Evolutionary conservation across 345 rosid genomes (phyloP).

Genomic region (Eucalyptus pauciflora): DNA sequence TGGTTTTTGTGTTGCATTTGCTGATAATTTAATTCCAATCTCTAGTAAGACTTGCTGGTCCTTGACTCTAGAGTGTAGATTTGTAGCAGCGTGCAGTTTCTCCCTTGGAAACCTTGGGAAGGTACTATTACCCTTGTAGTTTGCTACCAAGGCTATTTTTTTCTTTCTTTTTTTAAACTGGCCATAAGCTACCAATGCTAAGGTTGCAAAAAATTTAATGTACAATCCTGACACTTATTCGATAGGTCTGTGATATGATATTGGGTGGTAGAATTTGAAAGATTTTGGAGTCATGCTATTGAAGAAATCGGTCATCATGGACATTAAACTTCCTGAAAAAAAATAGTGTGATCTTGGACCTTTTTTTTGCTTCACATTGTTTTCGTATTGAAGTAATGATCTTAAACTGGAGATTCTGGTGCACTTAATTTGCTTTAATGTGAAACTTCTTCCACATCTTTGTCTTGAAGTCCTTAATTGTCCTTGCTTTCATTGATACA

Average conservation of each 20-base stretch:
- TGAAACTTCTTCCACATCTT: background rate
- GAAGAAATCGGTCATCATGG: background rate
- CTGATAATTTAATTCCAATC: background rate
- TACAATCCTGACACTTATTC: background rate
- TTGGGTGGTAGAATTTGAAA: background rate
- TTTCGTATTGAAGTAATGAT: background rate
- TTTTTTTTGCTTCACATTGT: background rate
- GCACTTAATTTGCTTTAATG: background rate
- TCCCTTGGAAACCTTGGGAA: constrained; percentile 98
- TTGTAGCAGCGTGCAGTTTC: constrained; percentile 80
- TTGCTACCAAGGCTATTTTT: background rate
- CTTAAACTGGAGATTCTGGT: background rate
- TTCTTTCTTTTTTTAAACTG: background rate
- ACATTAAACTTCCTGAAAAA: background rate
- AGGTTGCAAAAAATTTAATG: background rate
- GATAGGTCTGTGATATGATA: background rate
- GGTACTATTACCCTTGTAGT: constrained; percentile 9
- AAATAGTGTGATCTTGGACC: background rate
- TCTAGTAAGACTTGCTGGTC: background rate
- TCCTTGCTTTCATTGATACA: background rate
- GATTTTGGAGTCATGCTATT: background rate
- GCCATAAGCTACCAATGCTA: background rate
- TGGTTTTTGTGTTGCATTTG: background rate
- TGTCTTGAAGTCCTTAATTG: background rate
- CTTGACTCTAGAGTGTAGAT: constrained; percentile 42